Percentiles rank a stretch among this genome's conserved stretches.
phyloP scores from a whole-genome alignment of 331 rosid species.

The Rosa hybrid region DNA sequence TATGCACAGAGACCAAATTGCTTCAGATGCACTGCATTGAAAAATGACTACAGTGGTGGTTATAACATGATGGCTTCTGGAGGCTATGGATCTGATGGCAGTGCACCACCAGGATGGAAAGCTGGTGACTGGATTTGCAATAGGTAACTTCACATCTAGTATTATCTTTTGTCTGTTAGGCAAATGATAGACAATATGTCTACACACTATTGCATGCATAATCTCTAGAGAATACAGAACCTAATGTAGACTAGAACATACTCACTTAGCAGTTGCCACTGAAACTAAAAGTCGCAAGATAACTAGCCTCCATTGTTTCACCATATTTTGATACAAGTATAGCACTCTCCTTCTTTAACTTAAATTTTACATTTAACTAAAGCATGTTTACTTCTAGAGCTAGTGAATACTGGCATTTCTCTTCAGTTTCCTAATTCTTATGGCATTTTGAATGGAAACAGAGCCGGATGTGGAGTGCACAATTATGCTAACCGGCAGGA shows the following conservation, averaged over 20 bases:
- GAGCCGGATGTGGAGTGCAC: slow-evolving; percentile 87
- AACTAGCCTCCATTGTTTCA: slow-evolving; percentile 13
- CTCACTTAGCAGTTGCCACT: neutral
- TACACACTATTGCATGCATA: neutral
- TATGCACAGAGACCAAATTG: slow-evolving; percentile 90
- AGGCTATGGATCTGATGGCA: slow-evolving; percentile 64
- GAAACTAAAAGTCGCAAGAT: neutral
- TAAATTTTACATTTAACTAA: neutral
- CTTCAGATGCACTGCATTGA: slow-evolving; percentile 64
- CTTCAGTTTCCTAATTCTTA: slow-evolving; percentile 15
- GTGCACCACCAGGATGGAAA: slow-evolving; percentile 97
- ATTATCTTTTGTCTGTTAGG: neutral
- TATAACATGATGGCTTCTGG: slow-evolving; percentile 49
- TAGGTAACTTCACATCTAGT: slow-evolving; percentile 42
- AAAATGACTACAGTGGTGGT: slow-evolving; percentile 51
- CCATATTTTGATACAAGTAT: neutral
- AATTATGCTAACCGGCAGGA: slow-evolving; percentile 91
- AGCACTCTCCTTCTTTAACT: neutral
- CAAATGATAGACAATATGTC: neutral
- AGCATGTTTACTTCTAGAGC: neutral
- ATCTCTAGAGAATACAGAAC: neutral
- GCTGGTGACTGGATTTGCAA: slow-evolving; percentile 91
- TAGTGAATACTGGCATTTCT: neutral
- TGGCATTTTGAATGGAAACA: slow-evolving; percentile 32
- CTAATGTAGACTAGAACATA: neutral